These are phyloP conservation scores for Stentor coeruleus DNA, from an alignment of 73 alveolate genomes.

Conservation along the genomic window DNA sequence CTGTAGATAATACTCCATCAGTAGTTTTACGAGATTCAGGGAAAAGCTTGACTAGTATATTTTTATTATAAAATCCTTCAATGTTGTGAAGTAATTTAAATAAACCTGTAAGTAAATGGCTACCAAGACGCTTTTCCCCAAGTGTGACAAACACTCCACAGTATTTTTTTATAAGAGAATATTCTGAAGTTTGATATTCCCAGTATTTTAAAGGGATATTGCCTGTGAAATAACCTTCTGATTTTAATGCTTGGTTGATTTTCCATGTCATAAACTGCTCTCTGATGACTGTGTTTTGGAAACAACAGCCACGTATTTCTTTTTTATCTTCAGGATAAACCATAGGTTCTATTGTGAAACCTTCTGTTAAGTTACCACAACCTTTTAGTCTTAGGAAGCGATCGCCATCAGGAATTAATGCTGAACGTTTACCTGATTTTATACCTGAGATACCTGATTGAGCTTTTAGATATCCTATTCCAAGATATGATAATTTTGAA, in stretches of 20 bases:
- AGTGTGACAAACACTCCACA: slow-evolving; percentile 74
- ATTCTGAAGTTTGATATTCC: slow-evolving; percentile 47
- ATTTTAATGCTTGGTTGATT: slow-evolving; percentile 44
- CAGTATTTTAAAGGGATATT: slow-evolving; percentile 70
- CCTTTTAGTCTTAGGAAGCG: slow-evolving; percentile 67
- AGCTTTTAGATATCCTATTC: background rate
- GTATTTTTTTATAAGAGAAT: slow-evolving; percentile 61
- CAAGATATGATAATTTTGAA: background rate
- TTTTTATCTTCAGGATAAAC: slow-evolving; percentile 50
- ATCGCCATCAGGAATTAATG: slow-evolving; percentile 38
- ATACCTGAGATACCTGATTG: background rate
- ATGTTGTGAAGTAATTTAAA: background rate
- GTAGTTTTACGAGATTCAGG: slow-evolving; percentile 22
- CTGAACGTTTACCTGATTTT: slow-evolving; percentile 69
- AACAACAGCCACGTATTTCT: slow-evolving; percentile 85
- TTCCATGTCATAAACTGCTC: slow-evolving; percentile 59
- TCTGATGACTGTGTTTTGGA: slow-evolving; percentile 68
- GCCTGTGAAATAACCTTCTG: slow-evolving; percentile 44
- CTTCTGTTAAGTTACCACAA: slow-evolving; percentile 72
- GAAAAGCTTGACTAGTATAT: background rate
- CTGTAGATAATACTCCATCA: background rate
- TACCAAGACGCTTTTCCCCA: slow-evolving; percentile 78
- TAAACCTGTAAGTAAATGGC: slow-evolving; percentile 69
- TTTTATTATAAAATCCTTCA: background rate
- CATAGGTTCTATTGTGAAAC: slow-evolving; percentile 52